Evolutionary conservation across 2,329 filamentous ascomycete genomes (phyloP).

Genomic region (Colletotrichum salicis): DNA sequence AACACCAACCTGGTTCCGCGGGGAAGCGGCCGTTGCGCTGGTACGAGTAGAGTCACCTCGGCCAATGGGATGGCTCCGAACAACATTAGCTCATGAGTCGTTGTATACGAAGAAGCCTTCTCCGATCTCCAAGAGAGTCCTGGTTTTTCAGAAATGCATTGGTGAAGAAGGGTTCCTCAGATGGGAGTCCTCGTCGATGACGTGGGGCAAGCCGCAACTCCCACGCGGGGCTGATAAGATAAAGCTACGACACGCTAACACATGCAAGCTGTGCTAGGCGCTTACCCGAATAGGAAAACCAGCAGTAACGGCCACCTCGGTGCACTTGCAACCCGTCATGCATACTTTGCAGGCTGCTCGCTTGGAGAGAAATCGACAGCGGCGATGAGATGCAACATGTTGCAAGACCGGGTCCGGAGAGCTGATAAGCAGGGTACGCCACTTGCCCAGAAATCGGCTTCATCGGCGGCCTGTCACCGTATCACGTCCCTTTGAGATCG

Average conservation of each 20-base stretch:
- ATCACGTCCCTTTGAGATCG: not conserved
- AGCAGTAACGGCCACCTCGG: conserved; percentile 31
- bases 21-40: conserved; percentile 18
- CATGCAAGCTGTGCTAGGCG: conserved; percentile 34
- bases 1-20: conserved; percentile 22
- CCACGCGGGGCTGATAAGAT: conserved; percentile 35
- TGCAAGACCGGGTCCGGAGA: not conserved
- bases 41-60: not conserved
- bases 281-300: conserved; percentile 34
- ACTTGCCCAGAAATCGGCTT: not conserved
- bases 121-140: not conserved
- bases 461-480: not conserved
- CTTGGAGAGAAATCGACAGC: not conserved
- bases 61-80: conserved; percentile 1
- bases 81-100: conserved; percentile 17
- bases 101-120: not conserved
- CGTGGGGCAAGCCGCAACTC: conserved; percentile 22
- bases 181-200: conserved; percentile 15
- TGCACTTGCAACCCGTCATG: conserved; percentile 11
- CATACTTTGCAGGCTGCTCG: conserved; percentile 1
- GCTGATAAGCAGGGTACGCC: conserved; percentile 5
- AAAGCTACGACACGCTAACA: conserved; percentile 29
- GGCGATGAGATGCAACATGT: not conserved
- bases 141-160: conserved; percentile 13
- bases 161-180: conserved; percentile 14